Evolutionary conservation across 495 filamentous ascomycete species (phyloP), one percentile per base, ranked within the genome.

Genomic region (Glonium stellatum): DNA sequence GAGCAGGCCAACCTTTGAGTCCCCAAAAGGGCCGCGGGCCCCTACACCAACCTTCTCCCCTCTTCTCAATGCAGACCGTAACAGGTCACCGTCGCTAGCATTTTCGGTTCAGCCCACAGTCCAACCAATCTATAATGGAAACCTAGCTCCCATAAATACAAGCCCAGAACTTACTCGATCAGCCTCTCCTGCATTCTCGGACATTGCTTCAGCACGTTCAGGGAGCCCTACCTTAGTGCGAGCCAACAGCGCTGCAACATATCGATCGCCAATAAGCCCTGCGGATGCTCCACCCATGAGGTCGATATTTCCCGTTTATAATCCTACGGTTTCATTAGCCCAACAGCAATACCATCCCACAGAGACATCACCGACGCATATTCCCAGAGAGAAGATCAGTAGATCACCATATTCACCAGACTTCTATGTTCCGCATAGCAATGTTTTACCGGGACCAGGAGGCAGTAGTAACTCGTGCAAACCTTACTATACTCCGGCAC

Each of bases 221-320:
- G 54, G 59, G n/a, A 60, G 55, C 42, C 34, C 64, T 11, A 66
- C 63, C 12, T 37, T 69, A 34, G 62, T 69, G 25, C 64, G 55
- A 57, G 69, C 65, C 35, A 71, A 71, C 55, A 69, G 69, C 39
- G 57, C 59, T 25, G 60, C 62, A 3, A 67, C 67, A 34, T 22
- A 62, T 15, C 64, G 68, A 11, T 60, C 68, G 21, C 64, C 63
- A 9, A 60, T 63, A 59, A 72, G 57, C 51, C 27, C 64, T 61
- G 63, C 70, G 54, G 58, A 68, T 69, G 56, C 73, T 55, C 66
- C 70, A 53, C 68, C 77, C 66, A 87, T 87, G 74, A 77, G 75
- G 59, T 87, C 84, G 13, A 93, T 93, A 60, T 93, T 95, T 69
- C 90, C 90, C 13, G 81, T 77, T n/a, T 92, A 90, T 67, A 83